A percentile compares a stretch with the other conserved stretches of the same genome.
These are phyloP conservation scores for Blastosporella zonata DNA, from an alignment of 1,284 basidiomycete species.

Conservation along the genomic window DNA sequence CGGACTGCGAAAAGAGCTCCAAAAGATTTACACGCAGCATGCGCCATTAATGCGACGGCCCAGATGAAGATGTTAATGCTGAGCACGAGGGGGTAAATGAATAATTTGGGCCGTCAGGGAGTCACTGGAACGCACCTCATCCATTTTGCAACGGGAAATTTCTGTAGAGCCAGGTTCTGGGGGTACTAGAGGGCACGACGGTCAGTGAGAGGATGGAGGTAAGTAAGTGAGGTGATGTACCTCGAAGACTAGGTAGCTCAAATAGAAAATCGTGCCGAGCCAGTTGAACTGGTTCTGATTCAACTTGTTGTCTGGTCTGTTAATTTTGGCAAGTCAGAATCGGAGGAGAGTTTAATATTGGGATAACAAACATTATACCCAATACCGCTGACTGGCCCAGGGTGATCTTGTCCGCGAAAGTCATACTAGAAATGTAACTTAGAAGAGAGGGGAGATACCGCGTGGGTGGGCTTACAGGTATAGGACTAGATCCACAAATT, in stretches of 20 bases:
- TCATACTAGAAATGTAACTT: slow-evolving; percentile 39
- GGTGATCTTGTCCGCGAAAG: slow-evolving; percentile 73
- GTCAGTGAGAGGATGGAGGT: not conserved
- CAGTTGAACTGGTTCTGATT: slow-evolving; percentile 55
- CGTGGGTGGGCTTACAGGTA: slow-evolving; percentile 46
- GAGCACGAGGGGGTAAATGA: not conserved
- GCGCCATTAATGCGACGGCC: slow-evolving; percentile 60
- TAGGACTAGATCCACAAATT: slow-evolving; percentile 36
- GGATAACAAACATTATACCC: slow-evolving; percentile 51
- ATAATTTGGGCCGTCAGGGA: no score
- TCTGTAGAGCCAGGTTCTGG: slow-evolving; percentile 75
- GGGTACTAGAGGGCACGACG: slow-evolving; percentile 55
- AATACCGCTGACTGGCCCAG: slow-evolving; percentile 71
- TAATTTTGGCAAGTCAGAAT: slow-evolving; percentile 7
- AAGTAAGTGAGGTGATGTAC: slow-evolving; percentile 22
- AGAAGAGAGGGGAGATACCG: slow-evolving; percentile 1
- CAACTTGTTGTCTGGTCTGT: slow-evolving; percentile 40
- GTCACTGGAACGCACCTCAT: slow-evolving; percentile 67
- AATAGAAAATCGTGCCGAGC: slow-evolving; percentile 76
- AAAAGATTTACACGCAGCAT: slow-evolving; percentile 75
- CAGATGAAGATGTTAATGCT: slow-evolving; percentile 73
- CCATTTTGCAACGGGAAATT: slow-evolving; percentile 80
- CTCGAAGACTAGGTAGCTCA: slow-evolving; percentile 54
- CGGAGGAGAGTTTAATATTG: not conserved
- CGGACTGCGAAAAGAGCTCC: slow-evolving; percentile 66